A percentile compares a stretch with the other conserved stretches of the same genome.
phyloP scores from a whole-genome alignment of 129 eudicot species.

The Kitagawia praeruptora region DNA sequence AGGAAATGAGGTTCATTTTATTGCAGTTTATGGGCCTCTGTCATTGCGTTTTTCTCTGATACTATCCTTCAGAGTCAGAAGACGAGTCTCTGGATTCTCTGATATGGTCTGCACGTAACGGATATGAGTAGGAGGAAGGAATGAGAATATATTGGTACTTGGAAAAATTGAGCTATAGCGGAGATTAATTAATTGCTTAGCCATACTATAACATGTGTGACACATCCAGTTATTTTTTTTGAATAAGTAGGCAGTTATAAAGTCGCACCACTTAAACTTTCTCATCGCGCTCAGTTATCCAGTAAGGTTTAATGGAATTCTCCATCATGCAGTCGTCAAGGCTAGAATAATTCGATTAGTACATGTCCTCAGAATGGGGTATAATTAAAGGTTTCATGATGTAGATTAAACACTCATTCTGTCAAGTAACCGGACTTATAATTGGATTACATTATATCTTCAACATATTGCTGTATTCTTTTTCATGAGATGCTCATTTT shows the following conservation, averaged over 20 bases:
- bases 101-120: background rate
- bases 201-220: background rate
- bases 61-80: background rate
- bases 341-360: background rate
- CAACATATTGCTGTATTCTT: background rate
- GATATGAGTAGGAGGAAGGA: background rate
- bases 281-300: too few relatives aligned
- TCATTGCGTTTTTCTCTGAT: background rate
- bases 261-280: too few relatives aligned
- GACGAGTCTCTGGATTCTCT: background rate
- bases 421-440: too few relatives aligned
- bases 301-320: background rate
- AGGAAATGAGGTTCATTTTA: background rate
- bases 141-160: background rate
- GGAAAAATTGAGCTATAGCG: background rate
- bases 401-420: background rate
- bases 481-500: slow-evolving; percentile 14
- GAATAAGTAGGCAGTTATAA: too few relatives aligned
- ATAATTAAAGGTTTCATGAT: background rate
- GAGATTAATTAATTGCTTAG: background rate
- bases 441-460: too few relatives aligned
- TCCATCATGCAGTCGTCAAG: background rate
- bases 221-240: background rate
- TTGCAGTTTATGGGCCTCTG: background rate
- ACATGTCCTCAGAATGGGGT: background rate